phyloP scores from a whole-genome alignment of 441 rosid species.

The Gossypium schwendimanii region DNA sequence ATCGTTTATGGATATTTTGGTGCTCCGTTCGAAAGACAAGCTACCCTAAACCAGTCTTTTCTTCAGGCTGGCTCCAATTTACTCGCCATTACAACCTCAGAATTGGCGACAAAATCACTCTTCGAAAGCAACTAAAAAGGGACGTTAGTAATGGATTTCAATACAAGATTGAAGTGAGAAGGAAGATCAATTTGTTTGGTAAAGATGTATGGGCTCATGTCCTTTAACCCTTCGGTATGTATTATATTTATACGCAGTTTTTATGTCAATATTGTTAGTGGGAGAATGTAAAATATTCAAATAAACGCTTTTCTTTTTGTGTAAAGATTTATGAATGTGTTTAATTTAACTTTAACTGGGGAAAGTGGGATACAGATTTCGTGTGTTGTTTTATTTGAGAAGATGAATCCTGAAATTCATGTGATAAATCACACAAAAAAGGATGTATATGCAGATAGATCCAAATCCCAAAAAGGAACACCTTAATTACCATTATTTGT shows the following conservation, averaged over 20 bases:
- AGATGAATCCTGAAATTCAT: neutral
- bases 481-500: neutral
- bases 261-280: too few species aligned
- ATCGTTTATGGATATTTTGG: neutral
- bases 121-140: neutral
- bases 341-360: neutral
- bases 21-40: slow-evolving; percentile 2
- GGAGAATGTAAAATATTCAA: too few species aligned
- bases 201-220: neutral
- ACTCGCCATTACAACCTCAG: neutral
- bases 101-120: neutral
- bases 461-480: neutral
- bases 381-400: neutral
- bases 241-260: too few species aligned
- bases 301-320: neutral
- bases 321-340: neutral
- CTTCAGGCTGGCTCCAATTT: neutral
- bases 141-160: neutral
- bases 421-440: slow-evolving; percentile 3
- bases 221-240: neutral
- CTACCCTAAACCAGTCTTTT: neutral
- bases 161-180: neutral
- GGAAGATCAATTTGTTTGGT: neutral
- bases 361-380: neutral
- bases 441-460: neutral